Base-by-base conservation (phyloP, 495 filamentous ascomycete genomes). In the Talaromyces stipitatus region DNA sequence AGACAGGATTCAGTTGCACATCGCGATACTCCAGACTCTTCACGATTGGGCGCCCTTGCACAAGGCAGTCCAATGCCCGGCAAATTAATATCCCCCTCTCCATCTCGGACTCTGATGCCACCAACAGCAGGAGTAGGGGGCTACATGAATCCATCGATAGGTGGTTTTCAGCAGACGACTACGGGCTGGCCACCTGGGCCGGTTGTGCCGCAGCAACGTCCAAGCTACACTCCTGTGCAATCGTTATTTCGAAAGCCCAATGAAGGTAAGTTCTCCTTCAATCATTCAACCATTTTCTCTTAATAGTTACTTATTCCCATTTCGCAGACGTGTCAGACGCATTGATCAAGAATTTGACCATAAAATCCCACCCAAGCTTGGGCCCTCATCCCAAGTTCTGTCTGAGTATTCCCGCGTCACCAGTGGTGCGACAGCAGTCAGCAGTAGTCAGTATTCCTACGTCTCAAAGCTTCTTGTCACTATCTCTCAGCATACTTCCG, bases 341-440 rank as follows among this genome's bases (percentile, higher is more conserved):
- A 14, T 72, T 91, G 38, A 81, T 91, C 55, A 77, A 78, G 26
- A 87, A 81, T 50, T 66, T 91, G 38, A 74, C 79, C 23, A 67
- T 95, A n/a, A 67, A 72, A 33, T 85, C 86, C 2, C 86, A 89
- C 67, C 81, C 84, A 3, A 76, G 75, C 1, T 72, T 90, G 27
- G 81, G 77, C 22, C 65, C 83, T 14, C 72, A 78, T 24, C 69
- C 70, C 4, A 72, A 63, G 43, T 81, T 86, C 66, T 69, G 72
- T 24, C 64, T 86, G 28, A 73, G 83, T 41, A 69, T 92, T 43
- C 76, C 80, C 0, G 81, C 90, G 3, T 81, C 85, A 47, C 62
- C 79, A 1, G 82, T 73, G 27, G 64, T 83, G 54, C 73, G 80
- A 14, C 85, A 89, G 55, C 86, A 91, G 58, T 86, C 82, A 18